These are phyloP conservation scores for Bipolaris oryzae DNA, from an alignment of 2,329 filamentous ascomycete species.

Conservation along the genomic window DNA sequence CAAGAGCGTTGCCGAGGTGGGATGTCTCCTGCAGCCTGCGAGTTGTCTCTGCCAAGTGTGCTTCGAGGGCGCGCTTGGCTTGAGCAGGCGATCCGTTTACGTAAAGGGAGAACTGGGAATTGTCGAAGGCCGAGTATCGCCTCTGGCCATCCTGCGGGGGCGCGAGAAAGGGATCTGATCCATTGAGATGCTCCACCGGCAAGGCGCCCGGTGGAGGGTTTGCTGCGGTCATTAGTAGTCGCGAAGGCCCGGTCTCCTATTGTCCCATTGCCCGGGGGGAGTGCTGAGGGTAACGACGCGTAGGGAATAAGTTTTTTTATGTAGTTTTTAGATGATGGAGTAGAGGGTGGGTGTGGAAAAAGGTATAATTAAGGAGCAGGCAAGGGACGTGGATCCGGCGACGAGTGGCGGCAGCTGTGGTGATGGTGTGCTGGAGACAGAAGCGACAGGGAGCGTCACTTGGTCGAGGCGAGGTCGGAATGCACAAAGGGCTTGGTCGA, in stretches of 20 bases:
- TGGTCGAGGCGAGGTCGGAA: conserved; percentile 20
- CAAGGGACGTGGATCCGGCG: conserved; percentile 7
- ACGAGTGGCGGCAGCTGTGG: conserved; percentile 3
- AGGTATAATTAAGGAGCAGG: conserved; percentile 10
- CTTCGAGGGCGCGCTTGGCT: conserved; percentile 85
- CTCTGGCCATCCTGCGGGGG: conserved; percentile 49
- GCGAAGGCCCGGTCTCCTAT: conserved; percentile 21
- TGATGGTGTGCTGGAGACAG: conserved; percentile 13
- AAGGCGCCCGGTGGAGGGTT: conserved; percentile 51
- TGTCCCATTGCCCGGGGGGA: conserved; percentile 36
- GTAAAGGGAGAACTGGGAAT: conserved; percentile 77
- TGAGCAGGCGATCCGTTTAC: conserved; percentile 81
- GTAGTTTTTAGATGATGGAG: conserved; percentile 7
- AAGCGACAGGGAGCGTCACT: conserved; percentile 27
- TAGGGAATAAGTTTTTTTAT: not conserved
- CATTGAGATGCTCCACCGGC: conserved; percentile 46
- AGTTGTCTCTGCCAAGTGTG: conserved; percentile 91
- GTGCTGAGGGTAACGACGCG: conserved; percentile 5
- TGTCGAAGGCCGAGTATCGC: conserved; percentile 83
- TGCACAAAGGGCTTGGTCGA: conserved; percentile 30
- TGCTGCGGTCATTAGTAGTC: conserved; percentile 51
- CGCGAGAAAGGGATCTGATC: conserved; percentile 54
- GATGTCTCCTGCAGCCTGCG: conserved; percentile 89
- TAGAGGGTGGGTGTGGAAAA: not conserved
- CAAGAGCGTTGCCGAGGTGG: conserved; percentile 82